phyloP scores from a whole-genome alignment of 2,329 filamentous ascomycete species.

The Sporothrix inflata region DNA sequence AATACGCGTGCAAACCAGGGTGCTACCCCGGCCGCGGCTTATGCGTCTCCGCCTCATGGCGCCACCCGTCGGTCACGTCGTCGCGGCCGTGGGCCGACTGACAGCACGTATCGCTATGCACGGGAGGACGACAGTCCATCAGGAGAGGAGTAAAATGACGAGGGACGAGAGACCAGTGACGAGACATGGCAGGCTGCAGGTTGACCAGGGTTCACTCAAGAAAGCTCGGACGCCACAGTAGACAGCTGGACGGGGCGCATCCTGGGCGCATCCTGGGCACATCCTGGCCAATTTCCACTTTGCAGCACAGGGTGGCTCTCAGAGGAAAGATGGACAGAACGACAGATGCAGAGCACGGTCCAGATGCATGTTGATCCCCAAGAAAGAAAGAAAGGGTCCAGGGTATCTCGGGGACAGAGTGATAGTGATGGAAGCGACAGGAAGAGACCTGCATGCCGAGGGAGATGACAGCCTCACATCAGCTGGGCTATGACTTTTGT shows the following conservation, averaged over 20 bases:
- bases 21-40: not conserved
- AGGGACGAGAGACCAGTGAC: not conserved
- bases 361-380: not conserved
- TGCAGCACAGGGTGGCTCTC: not conserved
- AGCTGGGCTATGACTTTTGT: not conserved
- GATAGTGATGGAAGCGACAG: not conserved
- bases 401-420: not conserved
- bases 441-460: not conserved
- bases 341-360: not conserved
- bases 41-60: not conserved
- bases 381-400: not conserved
- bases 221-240: not conserved
- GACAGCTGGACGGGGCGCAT: not conserved
- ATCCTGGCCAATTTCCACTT: constrained; percentile 17
- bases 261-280: not conserved
- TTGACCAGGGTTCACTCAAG: not conserved
- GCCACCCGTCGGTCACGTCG: not conserved
- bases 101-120: not conserved
- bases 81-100: not conserved
- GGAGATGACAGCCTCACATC: constrained; percentile 10
- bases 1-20: not conserved
- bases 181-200: not conserved
- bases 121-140: not conserved
- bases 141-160: not conserved
- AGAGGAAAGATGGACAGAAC: not conserved